These are phyloP conservation scores for Flagelloscypha sp. DNA, from an alignment of 768 basidiomycete species.

Conservation along the genomic window DNA sequence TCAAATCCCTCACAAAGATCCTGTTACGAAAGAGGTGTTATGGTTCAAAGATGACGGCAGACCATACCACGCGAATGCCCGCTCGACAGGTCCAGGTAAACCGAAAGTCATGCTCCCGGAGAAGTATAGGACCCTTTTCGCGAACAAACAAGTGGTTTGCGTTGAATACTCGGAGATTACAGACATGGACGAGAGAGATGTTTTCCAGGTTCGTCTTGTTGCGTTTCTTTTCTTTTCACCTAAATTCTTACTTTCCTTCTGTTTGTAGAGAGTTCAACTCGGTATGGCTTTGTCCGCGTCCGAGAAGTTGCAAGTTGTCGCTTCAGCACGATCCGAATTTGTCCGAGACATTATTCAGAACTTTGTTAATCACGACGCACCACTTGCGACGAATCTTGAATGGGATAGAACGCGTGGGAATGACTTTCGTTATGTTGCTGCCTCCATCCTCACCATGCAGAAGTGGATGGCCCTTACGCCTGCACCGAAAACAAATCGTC, in stretches of 20 bases:
- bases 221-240: background rate
- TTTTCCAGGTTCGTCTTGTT: constrained; percentile 52
- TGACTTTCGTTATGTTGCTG: constrained; percentile 26
- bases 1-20: constrained; percentile 42
- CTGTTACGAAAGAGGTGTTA: constrained; percentile 48
- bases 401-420: constrained; percentile 28
- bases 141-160: constrained; percentile 72
- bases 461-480: constrained; percentile 15
- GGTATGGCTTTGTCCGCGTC: constrained; percentile 69
- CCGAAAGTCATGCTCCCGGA: constrained; percentile 37
- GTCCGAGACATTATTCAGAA: constrained; percentile 45
- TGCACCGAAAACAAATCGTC: no score
- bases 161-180: constrained; percentile 64
- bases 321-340: constrained; percentile 47
- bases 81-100: constrained; percentile 15
- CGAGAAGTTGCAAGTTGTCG: constrained; percentile 66
- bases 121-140: constrained; percentile 49
- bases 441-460: constrained; percentile 22
- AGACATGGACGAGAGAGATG: constrained; percentile 53
- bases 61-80: constrained; percentile 10
- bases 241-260: background rate
- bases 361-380: constrained; percentile 33
- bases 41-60: constrained; percentile 34
- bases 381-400: constrained; percentile 17
- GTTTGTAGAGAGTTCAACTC: constrained; percentile 58